Base-by-base conservation (phyloP, 225 moss, liverwort and hornwort species). In the Sphagnum contortum region DNA sequence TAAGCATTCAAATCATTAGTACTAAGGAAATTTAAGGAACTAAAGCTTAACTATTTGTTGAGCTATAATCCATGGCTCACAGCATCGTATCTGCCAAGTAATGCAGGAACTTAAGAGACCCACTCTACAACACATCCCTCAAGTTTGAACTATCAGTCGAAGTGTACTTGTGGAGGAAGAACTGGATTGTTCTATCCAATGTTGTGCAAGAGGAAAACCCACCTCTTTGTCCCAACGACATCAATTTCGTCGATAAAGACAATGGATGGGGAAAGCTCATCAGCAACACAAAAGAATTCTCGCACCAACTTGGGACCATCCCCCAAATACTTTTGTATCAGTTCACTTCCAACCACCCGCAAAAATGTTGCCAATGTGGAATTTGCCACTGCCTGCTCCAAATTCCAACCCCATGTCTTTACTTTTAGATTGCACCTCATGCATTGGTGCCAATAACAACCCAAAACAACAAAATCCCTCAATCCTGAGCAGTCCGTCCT, bases 291-390 rank as follows among this genome's bases (percentile, higher is more conserved):
- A 68, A 98, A 96, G 55, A 98, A 80, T 73, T 98, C 96, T 57
- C 93, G 78, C 65, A 93, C 96, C 63, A 98, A 79, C 77, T 98
- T 91, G 4, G 96, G 93, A 12, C 96, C 96, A 84, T 98, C 93
- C 50, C 93, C 93, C 63, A 98, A 79, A 73, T 98, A 93, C 73
- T 98, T 98, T 82, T 98, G 96, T 49, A 98, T 93, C 62, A 98
- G 83, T 77, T 98, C 96, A 87, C 92, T 98, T 68, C 96, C 96
- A 48, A 98, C 96, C 66, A 98, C 96, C 7, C 96, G 88, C 61
- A 98, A 80, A 66, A 93, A 98, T 63, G 96, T 98, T 59, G 93
- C 96, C 68, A 92, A 98, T 2, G 96, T 98, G 5, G 93, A 98
- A 68, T 98, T 98, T 12, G 96, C 93, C 47, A 98, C 96, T 66